Percentiles rank a stretch among this genome's conserved stretches.
Evolutionary conservation across 257 asterid genomes (phyloP).

Genomic region (Echium plantagineum): DNA sequence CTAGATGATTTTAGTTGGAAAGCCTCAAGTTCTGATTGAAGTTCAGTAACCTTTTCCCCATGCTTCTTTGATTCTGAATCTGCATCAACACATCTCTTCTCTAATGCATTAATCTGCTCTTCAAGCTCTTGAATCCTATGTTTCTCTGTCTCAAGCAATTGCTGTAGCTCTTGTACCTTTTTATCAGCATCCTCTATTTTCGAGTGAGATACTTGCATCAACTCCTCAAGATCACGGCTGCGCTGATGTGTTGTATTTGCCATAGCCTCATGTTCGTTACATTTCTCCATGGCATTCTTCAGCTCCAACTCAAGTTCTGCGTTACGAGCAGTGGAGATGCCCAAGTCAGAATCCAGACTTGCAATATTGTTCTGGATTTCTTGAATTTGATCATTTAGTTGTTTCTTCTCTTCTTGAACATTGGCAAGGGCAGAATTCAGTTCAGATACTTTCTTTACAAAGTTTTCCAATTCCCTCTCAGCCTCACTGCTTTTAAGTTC

Average conservation of each 20-base stretch:
- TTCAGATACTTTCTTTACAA: constrained; percentile 41
- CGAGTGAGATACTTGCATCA: constrained; percentile 52
- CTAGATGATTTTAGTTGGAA: constrained; percentile 47
- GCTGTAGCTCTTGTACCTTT: constrained; percentile 57
- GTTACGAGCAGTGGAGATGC: constrained; percentile 28
- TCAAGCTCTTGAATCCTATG: constrained; percentile 74
- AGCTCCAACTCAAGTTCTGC: constrained; percentile 66
- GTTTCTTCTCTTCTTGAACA: constrained; percentile 47
- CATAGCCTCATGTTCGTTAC: constrained; percentile 58
- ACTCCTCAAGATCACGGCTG: constrained; percentile 65
- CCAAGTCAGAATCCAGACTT: constrained; percentile 42
- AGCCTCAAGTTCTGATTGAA: constrained; percentile 55
- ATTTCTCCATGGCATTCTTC: constrained; percentile 35
- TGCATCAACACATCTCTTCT: constrained; percentile 34
- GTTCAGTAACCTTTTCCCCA: constrained; percentile 43
- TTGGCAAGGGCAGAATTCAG: constrained; percentile 33
- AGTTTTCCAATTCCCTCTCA: constrained; percentile 40
- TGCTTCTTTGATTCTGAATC: constrained; percentile 41
- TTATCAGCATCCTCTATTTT: constrained; percentile 49
- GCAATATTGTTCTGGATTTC: constrained; percentile 41
- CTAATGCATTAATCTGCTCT: constrained; percentile 51
- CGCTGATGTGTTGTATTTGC: constrained; percentile 50
- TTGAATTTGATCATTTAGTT: constrained; percentile 33
- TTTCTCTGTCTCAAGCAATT: constrained; percentile 60
- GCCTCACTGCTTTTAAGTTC: constrained; percentile 49